Evolutionary conservation across 768 basidiomycete species (phyloP), one percentile per base, ranked within the genome.

Genomic region (Boletus fagicola): DNA sequence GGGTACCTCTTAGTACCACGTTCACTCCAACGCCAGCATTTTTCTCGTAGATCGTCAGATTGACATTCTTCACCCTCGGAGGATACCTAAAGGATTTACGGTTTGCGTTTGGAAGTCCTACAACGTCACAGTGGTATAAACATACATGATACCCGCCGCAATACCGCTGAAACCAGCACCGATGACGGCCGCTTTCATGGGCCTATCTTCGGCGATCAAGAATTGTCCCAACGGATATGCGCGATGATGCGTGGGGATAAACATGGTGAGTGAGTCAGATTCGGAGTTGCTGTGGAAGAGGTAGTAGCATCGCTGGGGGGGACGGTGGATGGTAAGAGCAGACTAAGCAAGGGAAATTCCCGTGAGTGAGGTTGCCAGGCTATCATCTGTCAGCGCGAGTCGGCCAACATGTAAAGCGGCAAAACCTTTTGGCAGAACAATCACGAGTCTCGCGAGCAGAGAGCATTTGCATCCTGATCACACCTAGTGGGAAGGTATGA

Each of bases 161-260:
- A 86, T 82, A 4, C 84, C 84, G 46, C 80, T 80, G 66, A 78
- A 85, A 2, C 85, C 83, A 11, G 83, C 82, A 35, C 85, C 84
- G 35, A 86, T 80, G 28, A 77, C 71, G 5, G 81, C 76, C 28
- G 85, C 81, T 60, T 76, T 81, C 53, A 85, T 80, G 18, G 78
- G 81, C 28, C 82, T 75, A 30, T 76, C 65, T 46, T 83, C 81
- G 63, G 84, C 83, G 52, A 85, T 75, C 30, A 76, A 70, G 58
- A 83, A 82, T 38, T 75, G 65, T 1, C 78, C 79, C 22, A 80
- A 58, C 11, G 63, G 55, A 62, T 65, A 69, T 13, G 15, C 18
- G 5, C 22, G 13, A n/a, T 13, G 22, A 38, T 30, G 36, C 1
- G 18, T n/a, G 26, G 33, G n/a, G 24, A 33, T 18, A 33, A 44